Percentiles rank a stretch among this genome's conserved stretches.
These are phyloP conservation scores for Ceratocystis destructans DNA, from an alignment of 2,329 filamentous ascomycete species.

Conservation along the genomic window DNA sequence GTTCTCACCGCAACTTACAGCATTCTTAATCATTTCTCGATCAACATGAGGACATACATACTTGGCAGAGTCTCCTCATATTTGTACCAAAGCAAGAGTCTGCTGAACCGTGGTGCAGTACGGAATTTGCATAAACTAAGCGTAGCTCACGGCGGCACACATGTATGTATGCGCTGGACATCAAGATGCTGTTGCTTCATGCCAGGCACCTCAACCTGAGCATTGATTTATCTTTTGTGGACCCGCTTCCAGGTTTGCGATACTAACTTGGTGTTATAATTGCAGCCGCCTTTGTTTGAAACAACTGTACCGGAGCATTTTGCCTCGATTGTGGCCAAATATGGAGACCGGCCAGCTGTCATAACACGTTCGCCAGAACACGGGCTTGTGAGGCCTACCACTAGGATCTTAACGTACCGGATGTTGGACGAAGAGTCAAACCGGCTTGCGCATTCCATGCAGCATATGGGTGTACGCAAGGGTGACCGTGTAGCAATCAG, in stretches of 20 bases:
- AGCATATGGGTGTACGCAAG: conserved; percentile 58
- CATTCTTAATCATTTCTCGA: neutral
- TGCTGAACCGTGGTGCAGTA: neutral
- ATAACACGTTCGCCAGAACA: conserved; percentile 34
- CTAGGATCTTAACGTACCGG: conserved; percentile 55
- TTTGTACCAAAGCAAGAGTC: too few species aligned
- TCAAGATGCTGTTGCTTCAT: neutral
- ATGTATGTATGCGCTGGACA: conserved; percentile 7
- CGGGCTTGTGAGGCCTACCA: conserved; percentile 34
- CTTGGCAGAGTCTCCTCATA: neutral
- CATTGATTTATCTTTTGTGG: too few species aligned
- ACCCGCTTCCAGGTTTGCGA: neutral
- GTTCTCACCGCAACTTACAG: neutral
- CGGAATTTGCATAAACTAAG: conserved; percentile 11
- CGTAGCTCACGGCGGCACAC: conserved; percentile 9
- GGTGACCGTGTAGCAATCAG: conserved; percentile 77
- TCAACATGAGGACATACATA: neutral
- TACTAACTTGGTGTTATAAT: neutral
- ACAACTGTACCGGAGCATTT: conserved; percentile 64
- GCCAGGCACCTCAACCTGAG: neutral
- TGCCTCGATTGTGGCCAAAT: conserved; percentile 44
- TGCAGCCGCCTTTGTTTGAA: conserved; percentile 49
- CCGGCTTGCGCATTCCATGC: conserved; percentile 56
- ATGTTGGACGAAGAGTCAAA: conserved; percentile 65
- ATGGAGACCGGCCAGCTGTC: conserved; percentile 51